Evolutionary conservation across 2,329 filamentous ascomycete species (phyloP).

Genomic region (Daldinia sp.): DNA sequence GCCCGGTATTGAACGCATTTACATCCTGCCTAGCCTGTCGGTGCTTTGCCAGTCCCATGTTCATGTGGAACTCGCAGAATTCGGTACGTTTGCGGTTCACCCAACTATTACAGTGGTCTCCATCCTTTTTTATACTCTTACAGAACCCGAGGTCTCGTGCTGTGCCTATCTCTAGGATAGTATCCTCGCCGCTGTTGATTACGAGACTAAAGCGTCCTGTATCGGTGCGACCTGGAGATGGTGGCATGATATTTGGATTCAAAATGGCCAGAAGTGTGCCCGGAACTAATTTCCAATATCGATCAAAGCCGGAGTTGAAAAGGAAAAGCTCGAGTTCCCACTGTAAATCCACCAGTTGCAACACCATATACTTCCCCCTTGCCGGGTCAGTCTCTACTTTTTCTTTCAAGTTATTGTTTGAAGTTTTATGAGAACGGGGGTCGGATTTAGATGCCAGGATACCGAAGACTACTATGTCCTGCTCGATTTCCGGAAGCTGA

Average conservation of each 20-base stretch:
- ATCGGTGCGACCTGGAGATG: constrained; percentile 75
- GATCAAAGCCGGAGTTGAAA: constrained; percentile 88
- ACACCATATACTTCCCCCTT: constrained; percentile 88
- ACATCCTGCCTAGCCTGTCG: constrained; percentile 48
- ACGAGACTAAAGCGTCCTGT: constrained; percentile 87
- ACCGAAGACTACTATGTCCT: constrained; percentile 88
- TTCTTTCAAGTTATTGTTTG: constrained; percentile 55
- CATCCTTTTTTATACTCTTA: constrained; percentile 84
- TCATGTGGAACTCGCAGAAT: constrained; percentile 92
- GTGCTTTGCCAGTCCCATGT: constrained; percentile 77
- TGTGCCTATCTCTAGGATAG: constrained; percentile 85
- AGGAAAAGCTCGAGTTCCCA: constrained; percentile 93
- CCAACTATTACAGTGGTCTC: constrained; percentile 82
- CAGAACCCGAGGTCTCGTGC: constrained; percentile 90
- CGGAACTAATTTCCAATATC: constrained; percentile 91
- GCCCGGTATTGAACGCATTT: constrained; percentile 54
- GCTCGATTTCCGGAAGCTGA: constrained; percentile 80
- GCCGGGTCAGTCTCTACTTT: constrained; percentile 63
- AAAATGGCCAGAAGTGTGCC: constrained; percentile 93
- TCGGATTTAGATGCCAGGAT: constrained; percentile 89
- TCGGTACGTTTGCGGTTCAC: constrained; percentile 88
- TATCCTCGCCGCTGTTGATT: constrained; percentile 86
- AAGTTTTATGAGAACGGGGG: constrained; percentile 68
- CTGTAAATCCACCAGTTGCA: constrained; percentile 86
- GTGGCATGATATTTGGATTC: constrained; percentile 91